A percentile compares a stretch with the other conserved stretches of the same genome.
These are phyloP conservation scores for Epichloe sibirici DNA, from an alignment of 2,329 filamentous ascomycete species.

Conservation along the genomic window DNA sequence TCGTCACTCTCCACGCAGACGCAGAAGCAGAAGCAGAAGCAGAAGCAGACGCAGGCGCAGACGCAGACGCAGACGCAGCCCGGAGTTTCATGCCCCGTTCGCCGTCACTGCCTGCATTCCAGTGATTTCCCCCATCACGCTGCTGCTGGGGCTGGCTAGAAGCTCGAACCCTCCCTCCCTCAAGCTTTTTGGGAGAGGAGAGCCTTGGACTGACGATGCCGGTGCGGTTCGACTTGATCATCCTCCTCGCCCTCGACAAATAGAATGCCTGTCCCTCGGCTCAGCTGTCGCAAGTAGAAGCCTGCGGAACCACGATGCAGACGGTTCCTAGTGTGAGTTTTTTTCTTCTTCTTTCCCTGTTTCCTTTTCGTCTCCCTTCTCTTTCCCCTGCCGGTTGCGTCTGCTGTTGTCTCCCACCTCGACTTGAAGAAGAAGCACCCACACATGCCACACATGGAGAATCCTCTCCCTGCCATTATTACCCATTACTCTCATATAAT, in stretches of 20 bases:
- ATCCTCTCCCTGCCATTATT: neutral
- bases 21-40: neutral
- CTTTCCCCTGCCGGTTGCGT: neutral
- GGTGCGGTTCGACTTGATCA: slow-evolving; percentile 1
- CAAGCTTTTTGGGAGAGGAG: neutral
- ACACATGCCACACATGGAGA: neutral
- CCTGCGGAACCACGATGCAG: slow-evolving; percentile 36
- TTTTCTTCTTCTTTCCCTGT: neutral
- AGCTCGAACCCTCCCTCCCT: neutral
- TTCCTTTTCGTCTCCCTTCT: neutral
- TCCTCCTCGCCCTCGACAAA: slow-evolving; percentile 13
- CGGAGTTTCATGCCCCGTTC: neutral
- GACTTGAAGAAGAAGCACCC: neutral
- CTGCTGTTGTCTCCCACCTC: neutral
- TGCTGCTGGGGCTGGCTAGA: neutral
- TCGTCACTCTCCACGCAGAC: neutral
- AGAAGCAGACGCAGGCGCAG: neutral
- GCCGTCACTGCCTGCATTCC: neutral
- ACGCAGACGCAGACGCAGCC: neutral
- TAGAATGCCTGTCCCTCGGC: slow-evolving; percentile 25
- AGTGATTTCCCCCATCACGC: neutral
- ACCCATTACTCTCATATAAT: too few species aligned
- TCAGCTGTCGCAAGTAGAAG: slow-evolving; percentile 26
- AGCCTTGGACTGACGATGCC: slow-evolving; percentile 8
- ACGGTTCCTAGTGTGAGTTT: slow-evolving; percentile 38